Evolutionary conservation across 1,284 basidiomycete species (phyloP).

Genomic region (Kalmanozyma brasiliensis): DNA sequence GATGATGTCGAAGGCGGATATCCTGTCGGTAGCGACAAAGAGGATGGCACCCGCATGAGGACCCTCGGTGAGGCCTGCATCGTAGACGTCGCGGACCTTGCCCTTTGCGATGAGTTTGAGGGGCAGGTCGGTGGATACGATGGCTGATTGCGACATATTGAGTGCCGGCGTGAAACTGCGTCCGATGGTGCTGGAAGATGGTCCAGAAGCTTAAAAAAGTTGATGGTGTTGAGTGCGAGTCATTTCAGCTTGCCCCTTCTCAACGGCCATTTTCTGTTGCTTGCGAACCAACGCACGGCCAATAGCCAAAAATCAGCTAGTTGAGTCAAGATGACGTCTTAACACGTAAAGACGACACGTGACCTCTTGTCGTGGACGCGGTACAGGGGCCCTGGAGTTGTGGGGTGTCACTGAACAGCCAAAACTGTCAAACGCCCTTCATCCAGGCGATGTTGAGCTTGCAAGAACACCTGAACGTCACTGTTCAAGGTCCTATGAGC

Average conservation of each 20-base stretch:
- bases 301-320: background rate
- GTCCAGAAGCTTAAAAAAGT: background rate
- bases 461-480: background rate
- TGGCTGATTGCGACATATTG: constrained; percentile 34
- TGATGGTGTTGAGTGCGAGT: constrained; percentile 9
- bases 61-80: constrained; percentile 52
- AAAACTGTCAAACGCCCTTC: too few relatives aligned
- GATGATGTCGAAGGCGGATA: constrained; percentile 93
- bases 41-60: constrained; percentile 70
- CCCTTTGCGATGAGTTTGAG: constrained; percentile 65
- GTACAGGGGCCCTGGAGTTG: background rate
- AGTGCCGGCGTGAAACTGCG: too few relatives aligned
- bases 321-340: too few relatives aligned
- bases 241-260: background rate
- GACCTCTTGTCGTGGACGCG: constrained; percentile 11
- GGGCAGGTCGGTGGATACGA: constrained; percentile 59
- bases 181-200: constrained; percentile 3
- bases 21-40: constrained; percentile 94
- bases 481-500: too few relatives aligned
- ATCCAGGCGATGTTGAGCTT: too few relatives aligned
- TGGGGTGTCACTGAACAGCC: constrained; percentile 7
- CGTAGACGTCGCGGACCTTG: constrained; percentile 67
- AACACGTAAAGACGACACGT: constrained; percentile 23
- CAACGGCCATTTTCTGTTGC: background rate
- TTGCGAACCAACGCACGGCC: constrained; percentile 8